These are phyloP conservation scores for Babesia divergens DNA, from an alignment of 169 alveolate genomes.

Conservation along the genomic window DNA sequence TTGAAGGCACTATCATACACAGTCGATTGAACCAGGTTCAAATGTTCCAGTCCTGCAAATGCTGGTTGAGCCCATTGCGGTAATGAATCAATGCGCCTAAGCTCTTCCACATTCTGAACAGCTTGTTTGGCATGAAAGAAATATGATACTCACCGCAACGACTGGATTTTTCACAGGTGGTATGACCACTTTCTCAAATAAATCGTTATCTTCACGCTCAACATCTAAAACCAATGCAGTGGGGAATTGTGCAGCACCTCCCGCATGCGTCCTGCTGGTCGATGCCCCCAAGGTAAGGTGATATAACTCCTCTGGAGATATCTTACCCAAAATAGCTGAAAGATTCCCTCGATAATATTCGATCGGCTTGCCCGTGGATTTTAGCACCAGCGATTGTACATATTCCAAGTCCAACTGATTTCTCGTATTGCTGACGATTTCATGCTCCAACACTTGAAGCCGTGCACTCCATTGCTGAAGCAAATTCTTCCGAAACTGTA, in stretches of 20 bases:
- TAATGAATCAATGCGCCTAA: slow-evolving; percentile 37
- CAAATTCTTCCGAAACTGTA: slow-evolving; percentile 33
- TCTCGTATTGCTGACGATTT: not conserved
- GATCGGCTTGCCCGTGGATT: slow-evolving; percentile 35
- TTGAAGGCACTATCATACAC: slow-evolving; percentile 89
- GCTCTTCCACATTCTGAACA: slow-evolving; percentile 44
- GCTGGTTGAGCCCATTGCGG: slow-evolving; percentile 88
- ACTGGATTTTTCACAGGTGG: slow-evolving; percentile 29
- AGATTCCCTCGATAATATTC: slow-evolving; percentile 16
- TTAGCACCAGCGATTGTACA: slow-evolving; percentile 16
- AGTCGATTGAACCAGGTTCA: slow-evolving; percentile 87
- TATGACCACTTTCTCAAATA: slow-evolving; percentile 28
- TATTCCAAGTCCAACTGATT: not conserved
- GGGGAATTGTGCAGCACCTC: not conserved
- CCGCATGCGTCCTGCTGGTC: not conserved
- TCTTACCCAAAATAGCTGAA: not conserved
- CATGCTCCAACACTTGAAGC: slow-evolving; percentile 11
- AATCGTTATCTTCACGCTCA: slow-evolving; percentile 35
- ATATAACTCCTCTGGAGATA: slow-evolving; percentile 51
- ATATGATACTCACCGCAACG: slow-evolving; percentile 14
- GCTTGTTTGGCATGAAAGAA: not conserved
- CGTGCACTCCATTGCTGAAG: slow-evolving; percentile 40
- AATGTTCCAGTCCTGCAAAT: slow-evolving; percentile 69
- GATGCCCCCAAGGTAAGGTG: not conserved
- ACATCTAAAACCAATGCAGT: slow-evolving; percentile 6